Percentiles rank a stretch among this genome's conserved stretches.
Conservation (phyloP, 2,329 filamentous ascomycete genomes). For the Pyrenophora seminiperda region DNA sequence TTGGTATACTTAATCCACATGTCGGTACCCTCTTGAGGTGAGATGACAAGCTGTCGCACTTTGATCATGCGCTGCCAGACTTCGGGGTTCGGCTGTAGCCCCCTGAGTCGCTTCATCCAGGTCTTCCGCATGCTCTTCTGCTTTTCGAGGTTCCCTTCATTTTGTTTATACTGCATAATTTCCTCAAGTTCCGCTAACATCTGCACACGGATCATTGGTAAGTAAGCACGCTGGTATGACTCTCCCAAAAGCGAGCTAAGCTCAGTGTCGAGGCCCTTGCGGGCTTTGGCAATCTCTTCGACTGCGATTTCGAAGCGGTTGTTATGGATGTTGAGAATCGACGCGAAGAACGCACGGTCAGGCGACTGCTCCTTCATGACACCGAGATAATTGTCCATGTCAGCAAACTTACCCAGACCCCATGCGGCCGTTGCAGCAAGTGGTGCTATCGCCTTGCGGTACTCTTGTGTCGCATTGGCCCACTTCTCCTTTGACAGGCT, state of each 20-base stretch:
- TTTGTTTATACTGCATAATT: constrained; percentile 97
- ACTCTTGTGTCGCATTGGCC: constrained; percentile 84
- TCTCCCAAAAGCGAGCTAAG: constrained; percentile 96
- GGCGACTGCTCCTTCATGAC: constrained; percentile 94
- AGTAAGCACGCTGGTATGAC: constrained; percentile 96
- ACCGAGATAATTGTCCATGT: constrained; percentile 95
- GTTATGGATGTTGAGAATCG: constrained; percentile 90
- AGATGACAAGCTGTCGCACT: constrained; percentile 87
- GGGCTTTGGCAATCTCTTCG: constrained; percentile 86
- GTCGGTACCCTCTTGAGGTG: constrained; percentile 89
- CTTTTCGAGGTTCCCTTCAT: constrained; percentile 76
- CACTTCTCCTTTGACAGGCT: constrained; percentile 90
- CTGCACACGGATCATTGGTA: constrained; percentile 96
- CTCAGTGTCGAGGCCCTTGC: constrained; percentile 93
- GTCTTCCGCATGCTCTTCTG: constrained; percentile 89
- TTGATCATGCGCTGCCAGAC: constrained; percentile 99
- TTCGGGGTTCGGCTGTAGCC: constrained; percentile 95
- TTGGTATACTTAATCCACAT: constrained; percentile 99
- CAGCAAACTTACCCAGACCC: constrained; percentile 95
- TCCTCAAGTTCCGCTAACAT: constrained; percentile 99
- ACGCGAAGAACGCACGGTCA: constrained; percentile 96
- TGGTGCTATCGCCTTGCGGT: constrained; percentile 88
- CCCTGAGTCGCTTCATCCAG: constrained; percentile 93
- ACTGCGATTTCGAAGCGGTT: constrained; percentile 94
- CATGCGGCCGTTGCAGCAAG: constrained; percentile 94